Conservation (phyloP, 495 filamentous ascomycete genomes). For the Staphylotrichum longicolle region DNA sequence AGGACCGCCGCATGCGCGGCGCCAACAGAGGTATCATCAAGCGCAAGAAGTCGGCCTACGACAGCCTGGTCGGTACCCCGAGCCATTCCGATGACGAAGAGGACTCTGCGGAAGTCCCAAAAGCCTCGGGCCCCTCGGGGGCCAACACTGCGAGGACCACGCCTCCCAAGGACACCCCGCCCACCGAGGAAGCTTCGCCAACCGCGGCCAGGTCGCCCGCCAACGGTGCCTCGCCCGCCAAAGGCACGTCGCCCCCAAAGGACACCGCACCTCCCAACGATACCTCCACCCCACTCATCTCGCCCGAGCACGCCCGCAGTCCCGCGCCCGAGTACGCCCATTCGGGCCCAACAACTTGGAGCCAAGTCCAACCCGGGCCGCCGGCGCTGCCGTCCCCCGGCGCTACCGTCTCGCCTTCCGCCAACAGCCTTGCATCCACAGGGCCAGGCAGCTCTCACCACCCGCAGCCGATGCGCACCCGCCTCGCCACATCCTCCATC, state of each 20-base stretch:
- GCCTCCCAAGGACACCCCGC: too few species aligned
- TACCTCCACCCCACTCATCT: too few species aligned
- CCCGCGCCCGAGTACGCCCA: conserved; percentile 47
- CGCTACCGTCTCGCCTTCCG: neutral
- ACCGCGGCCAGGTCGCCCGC: too few species aligned
- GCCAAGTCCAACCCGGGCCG: conserved; percentile 29
- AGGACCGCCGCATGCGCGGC: conserved; percentile 72
- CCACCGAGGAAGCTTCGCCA: too few species aligned
- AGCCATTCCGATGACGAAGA: conserved; percentile 63
- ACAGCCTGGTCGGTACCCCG: conserved; percentile 58
- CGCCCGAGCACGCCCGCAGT: conserved; percentile 20
- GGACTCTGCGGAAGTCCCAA: conserved; percentile 26
- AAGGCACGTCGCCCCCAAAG: too few species aligned
- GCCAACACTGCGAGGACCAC: too few species aligned
- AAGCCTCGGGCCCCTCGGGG: too few species aligned
- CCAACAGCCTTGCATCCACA: conserved; percentile 11
- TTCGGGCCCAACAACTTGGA: conserved; percentile 39
- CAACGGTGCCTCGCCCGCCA: too few species aligned
- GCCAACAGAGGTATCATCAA: conserved; percentile 73
- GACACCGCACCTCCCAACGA: too few species aligned
- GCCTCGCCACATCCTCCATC: conserved; percentile 89
- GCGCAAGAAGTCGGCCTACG: conserved; percentile 69
- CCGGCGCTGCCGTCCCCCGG: conserved; percentile 11
- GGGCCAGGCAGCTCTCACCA: conserved; percentile 41
- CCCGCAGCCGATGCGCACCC: conserved; percentile 72